Percentiles rank a stretch among this genome's conserved stretches.
phyloP scores from a whole-genome alignment of 1,139 yeast genomes.

The Arxiozyma slooffiae region DNA sequence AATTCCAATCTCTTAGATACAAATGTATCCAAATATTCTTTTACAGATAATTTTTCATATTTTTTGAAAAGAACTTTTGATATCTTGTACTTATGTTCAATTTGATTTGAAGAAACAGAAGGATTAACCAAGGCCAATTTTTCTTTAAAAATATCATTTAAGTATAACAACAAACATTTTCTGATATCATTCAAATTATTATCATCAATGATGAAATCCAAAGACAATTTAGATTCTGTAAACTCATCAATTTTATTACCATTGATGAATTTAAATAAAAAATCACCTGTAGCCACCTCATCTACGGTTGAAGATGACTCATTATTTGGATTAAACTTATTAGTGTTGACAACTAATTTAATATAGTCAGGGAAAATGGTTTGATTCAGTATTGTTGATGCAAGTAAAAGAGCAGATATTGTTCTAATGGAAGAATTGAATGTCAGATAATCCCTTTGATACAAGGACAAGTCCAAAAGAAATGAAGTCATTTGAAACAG shows the following conservation, averaged over 20 bases:
- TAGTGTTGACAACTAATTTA: constrained; percentile 4
- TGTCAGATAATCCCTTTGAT: constrained; percentile 56
- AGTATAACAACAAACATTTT: constrained; percentile 13
- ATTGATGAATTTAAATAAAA: constrained; percentile 9
- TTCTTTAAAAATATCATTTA: constrained; percentile 15
- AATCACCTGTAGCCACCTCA: background rate
- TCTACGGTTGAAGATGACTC: background rate
- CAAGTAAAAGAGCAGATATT: constrained; percentile 57
- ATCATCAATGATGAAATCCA: constrained; percentile 7
- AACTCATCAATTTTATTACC: constrained; percentile 12
- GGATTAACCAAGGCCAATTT: constrained; percentile 1
- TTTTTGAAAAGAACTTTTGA: constrained; percentile 15
- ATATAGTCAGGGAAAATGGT: constrained; percentile 11
- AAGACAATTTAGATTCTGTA: constrained; percentile 1
- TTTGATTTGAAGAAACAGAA: constrained; percentile 1
- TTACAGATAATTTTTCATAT: constrained; percentile 8
- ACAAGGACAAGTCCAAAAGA: constrained; percentile 66
- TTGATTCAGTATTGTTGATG: constrained; percentile 50
- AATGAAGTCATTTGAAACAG: constrained; percentile 29
- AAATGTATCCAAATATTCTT: constrained; percentile 7
- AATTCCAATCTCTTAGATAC: constrained; percentile 10
- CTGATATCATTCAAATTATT: constrained; percentile 14
- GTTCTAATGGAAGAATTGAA: constrained; percentile 58
- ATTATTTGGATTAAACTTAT: constrained; percentile 4
- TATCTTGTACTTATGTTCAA: constrained; percentile 5